Evolutionary conservation across 495 filamentous ascomycete species (phyloP).

Genomic region (Podospora pseudoanserina): DNA sequence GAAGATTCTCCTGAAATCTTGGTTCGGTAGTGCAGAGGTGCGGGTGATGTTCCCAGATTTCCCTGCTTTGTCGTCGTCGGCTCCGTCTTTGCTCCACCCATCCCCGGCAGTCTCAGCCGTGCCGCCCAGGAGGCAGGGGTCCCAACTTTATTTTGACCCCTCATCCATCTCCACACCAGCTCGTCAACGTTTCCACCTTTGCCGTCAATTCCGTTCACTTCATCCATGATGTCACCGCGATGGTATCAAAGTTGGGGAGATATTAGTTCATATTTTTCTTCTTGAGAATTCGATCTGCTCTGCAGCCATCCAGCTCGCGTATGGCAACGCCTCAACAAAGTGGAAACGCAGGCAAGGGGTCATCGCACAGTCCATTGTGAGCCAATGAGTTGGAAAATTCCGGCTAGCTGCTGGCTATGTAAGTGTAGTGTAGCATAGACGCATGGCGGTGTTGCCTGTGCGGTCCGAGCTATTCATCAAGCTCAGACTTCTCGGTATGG

Average conservation of each 20-base stretch:
- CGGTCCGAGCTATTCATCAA: neutral
- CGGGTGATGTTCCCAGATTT: neutral
- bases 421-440: neutral
- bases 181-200: too few relatives aligned
- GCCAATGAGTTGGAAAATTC: neutral
- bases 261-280: neutral
- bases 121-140: constrained; percentile 19
- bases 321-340: neutral
- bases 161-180: neutral
- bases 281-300: neutral
- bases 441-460: neutral
- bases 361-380: neutral
- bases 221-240: neutral
- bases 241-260: neutral
- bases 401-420: neutral
- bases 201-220: neutral
- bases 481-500: constrained; percentile 46
- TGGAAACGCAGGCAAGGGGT: neutral
- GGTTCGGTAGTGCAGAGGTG: neutral
- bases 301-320: neutral
- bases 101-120: constrained; percentile 3
- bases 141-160: constrained; percentile 28
- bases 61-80: neutral
- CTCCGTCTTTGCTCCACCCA: constrained; percentile 10
- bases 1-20: neutral